Evolutionary conservation across 768 basidiomycete genomes (phyloP), one percentile per base, ranked within the genome.

Genomic region (Tricholoma furcatifolium): DNA sequence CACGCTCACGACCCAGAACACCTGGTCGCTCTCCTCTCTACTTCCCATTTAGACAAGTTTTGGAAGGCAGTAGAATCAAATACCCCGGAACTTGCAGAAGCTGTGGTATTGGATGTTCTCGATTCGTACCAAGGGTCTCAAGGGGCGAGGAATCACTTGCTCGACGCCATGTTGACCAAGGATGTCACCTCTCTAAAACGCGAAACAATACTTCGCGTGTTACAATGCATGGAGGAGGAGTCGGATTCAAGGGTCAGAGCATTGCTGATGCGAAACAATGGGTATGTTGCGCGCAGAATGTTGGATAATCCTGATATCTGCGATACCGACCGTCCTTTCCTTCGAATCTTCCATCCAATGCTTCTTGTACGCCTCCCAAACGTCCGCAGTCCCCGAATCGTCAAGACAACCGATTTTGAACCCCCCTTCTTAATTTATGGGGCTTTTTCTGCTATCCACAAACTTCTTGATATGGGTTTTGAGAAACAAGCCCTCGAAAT

Each of bases 361-460:
- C 66, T 79, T 47, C 49, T 68, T 48, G 31, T 59, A 36, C 64
- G 36, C 45, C 48, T 54, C 42, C 56, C 9, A 51, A 65, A 42
- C 54, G 49, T 55, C 6, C 4, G 62, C 51, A 6, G 40, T 18
- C 73, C 73, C 15, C 45, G 55, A n/a, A 67, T 65, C 2, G 57
- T 64, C 23, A 50, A 51, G 36, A 56, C 65, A n/a, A 62, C 73
- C 38, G 64, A 63, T n/a, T 74, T 75, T 57, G 58, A 53, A 40
- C 77, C 79, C 3, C 70, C 78, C 2, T 45, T 54, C 11, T 50
- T 72, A 21, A 67, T 77, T 21, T 70, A 67, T 44, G 58, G 68
- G 10, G 62, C 80, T 7, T 85, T 81, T 57, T 56, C 57, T 30
- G 62, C 80, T 39, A 56, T 78, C n/a, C 67, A 75, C 43, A 71